Conservation (phyloP, 148 eudicot species). For the Persicaria maculosa region DNA sequence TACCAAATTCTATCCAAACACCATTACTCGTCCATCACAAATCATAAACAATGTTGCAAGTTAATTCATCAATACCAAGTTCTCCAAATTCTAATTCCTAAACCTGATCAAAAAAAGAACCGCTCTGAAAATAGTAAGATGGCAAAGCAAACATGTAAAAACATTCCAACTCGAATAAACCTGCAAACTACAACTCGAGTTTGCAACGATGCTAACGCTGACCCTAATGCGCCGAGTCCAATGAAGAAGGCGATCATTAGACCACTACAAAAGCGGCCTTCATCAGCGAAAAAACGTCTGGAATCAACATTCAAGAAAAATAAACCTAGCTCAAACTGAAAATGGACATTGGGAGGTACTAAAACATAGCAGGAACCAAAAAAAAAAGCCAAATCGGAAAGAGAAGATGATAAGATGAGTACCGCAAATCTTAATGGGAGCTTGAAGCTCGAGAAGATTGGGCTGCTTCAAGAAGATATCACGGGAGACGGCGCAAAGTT, state of each 20-base stretch:
- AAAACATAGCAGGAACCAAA: not conserved
- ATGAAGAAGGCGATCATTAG: too few species aligned
- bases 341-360: too few species aligned
- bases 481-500: slow-evolving; percentile 48
- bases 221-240: not conserved
- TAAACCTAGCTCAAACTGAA: not conserved
- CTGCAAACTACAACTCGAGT: not conserved
- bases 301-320: not conserved
- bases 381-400: not conserved
- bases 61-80: not conserved
- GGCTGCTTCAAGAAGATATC: slow-evolving; percentile 63
- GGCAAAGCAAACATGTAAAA: too few species aligned
- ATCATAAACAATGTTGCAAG: not conserved
- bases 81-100: not conserved
- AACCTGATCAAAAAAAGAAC: not conserved
- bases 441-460: slow-evolving; percentile 64
- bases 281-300: not conserved
- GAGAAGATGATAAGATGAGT: not conserved
- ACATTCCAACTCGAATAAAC: not conserved
- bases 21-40: not conserved
- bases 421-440: slow-evolving; percentile 88
- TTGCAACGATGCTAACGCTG: not conserved
- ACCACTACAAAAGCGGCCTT: too few species aligned
- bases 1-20: too few species aligned
- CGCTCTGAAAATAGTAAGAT: too few species aligned